Percentiles rank a stretch among this genome's conserved stretches.
phyloP scores from a whole-genome alignment of 2,329 filamentous ascomycete species.

The Xylaria sp. region DNA sequence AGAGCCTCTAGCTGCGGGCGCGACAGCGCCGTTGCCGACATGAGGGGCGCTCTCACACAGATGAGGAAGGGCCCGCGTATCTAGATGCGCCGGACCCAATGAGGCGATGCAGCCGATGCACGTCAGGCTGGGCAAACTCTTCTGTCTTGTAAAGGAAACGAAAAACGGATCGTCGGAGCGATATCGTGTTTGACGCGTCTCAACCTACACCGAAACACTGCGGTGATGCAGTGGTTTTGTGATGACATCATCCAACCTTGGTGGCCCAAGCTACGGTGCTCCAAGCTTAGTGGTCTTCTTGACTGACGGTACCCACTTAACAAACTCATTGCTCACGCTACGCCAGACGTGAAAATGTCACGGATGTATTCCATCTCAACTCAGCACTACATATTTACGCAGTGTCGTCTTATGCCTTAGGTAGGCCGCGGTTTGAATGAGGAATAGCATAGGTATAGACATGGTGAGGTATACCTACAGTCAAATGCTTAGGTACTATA shows the following conservation, averaged over 20 bases:
- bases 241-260: too few relatives aligned
- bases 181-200: background rate
- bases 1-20: constrained; percentile 53
- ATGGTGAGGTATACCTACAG: too few relatives aligned
- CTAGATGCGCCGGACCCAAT: background rate
- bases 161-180: background rate
- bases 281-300: too few relatives aligned
- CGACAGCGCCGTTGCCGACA: constrained; percentile 32
- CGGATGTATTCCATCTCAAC: too few relatives aligned
- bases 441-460: too few relatives aligned
- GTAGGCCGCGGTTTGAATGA: too few relatives aligned
- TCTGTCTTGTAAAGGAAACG: background rate
- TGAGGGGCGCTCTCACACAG: constrained; percentile 1
- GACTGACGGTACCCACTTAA: background rate
- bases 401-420: too few relatives aligned
- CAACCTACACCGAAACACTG: background rate
- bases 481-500: too few relatives aligned
- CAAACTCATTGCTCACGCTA: too few relatives aligned
- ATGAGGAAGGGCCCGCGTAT: background rate
- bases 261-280: background rate
- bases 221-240: background rate
- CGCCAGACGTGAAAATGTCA: too few relatives aligned
- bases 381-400: too few relatives aligned
- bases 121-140: background rate
- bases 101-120: background rate